Evolutionary conservation across 805 yeast genomes (phyloP).

Genomic region (Groenewaldozyma salmanticensis): DNA sequence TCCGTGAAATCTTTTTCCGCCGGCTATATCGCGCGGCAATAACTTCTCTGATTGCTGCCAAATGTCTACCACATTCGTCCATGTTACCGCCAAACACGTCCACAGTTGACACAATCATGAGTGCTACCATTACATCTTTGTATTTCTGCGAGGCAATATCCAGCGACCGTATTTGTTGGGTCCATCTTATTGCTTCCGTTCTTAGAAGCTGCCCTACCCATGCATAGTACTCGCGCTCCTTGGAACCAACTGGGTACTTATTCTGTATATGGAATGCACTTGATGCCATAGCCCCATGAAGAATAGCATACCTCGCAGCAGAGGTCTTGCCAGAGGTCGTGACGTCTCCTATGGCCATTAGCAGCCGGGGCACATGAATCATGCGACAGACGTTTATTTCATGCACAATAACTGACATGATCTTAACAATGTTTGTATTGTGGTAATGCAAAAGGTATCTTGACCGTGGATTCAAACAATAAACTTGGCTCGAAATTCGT

Average conservation of each 20-base stretch:
- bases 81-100: slow-evolving; percentile 88
- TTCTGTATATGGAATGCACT: slow-evolving; percentile 73
- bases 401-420: slow-evolving; percentile 61
- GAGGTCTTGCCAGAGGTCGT: slow-evolving; percentile 66
- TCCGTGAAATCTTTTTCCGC: slow-evolving; percentile 58
- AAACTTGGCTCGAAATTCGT: neutral
- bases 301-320: slow-evolving; percentile 62
- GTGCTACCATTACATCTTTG: slow-evolving; percentile 75
- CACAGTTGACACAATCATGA: slow-evolving; percentile 76
- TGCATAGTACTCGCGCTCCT: slow-evolving; percentile 58
- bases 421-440: slow-evolving; percentile 65
- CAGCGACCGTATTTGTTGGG: slow-evolving; percentile 44
- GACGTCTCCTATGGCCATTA: slow-evolving; percentile 73
- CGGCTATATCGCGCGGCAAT: slow-evolving; percentile 58
- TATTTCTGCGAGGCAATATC: slow-evolving; percentile 54
- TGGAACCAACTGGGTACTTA: slow-evolving; percentile 56
- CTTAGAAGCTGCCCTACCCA: slow-evolving; percentile 66
- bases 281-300: slow-evolving; percentile 73
- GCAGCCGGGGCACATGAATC: slow-evolving; percentile 75
- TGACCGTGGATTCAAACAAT: slow-evolving; percentile 38
- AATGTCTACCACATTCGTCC: slow-evolving; percentile 71
- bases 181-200: slow-evolving; percentile 61
- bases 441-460: slow-evolving; percentile 65
- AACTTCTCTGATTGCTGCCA: slow-evolving; percentile 67
- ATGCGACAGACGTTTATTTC: slow-evolving; percentile 83